Conservation (phyloP, 768 basidiomycete genomes). For the Suillus occidentalis region DNA sequence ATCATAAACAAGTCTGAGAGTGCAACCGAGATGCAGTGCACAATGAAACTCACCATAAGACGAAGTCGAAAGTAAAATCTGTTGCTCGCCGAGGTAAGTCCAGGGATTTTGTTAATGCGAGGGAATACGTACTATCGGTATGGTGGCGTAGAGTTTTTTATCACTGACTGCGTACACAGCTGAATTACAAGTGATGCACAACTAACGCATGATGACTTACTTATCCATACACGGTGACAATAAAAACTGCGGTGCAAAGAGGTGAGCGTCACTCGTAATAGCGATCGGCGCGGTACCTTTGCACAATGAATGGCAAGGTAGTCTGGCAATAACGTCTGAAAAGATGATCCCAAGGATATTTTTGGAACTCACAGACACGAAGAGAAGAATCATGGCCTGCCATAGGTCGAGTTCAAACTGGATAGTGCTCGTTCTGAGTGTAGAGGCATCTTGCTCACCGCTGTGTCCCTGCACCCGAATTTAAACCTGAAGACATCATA, state of each 20-base stretch:
- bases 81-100: not conserved
- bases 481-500: not conserved
- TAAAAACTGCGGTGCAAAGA: conserved; percentile 3
- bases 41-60: not conserved
- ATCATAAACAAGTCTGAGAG: not conserved
- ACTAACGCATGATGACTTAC: not conserved
- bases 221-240: conserved; percentile 12
- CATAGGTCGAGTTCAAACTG: not conserved
- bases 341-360: not conserved
- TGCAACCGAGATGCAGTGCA: not conserved
- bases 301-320: conserved; percentile 3
- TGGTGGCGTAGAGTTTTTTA: conserved; percentile 3
- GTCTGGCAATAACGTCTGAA: not conserved
- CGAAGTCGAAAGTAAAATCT: not conserved
- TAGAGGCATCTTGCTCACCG: not conserved
- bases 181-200: not conserved
- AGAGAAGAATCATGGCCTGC: not conserved
- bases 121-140: not conserved
- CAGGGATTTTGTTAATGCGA: not conserved
- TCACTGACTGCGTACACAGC: not conserved
- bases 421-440: not conserved
- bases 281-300: not conserved
- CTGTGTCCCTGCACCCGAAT: not conserved
- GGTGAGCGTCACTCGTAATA: not conserved
- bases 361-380: not conserved